A percentile compares a stretch with the other conserved stretches of the same genome.
phyloP scores from a whole-genome alignment of 2,329 filamentous ascomycete genomes.

The Beauveria varroae region DNA sequence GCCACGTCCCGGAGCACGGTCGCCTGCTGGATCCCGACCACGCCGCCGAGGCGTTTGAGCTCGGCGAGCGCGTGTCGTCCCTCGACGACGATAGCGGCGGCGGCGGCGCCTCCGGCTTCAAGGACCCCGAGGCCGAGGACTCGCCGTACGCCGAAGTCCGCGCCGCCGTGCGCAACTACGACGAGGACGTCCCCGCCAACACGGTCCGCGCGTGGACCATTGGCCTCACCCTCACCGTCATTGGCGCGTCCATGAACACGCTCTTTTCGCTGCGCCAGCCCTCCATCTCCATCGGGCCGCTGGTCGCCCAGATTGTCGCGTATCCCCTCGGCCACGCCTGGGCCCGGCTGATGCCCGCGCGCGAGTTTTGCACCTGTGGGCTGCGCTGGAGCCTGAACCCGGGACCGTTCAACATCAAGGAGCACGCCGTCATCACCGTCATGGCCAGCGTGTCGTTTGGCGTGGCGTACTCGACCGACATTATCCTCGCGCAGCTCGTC shows the following conservation, averaged over 20 bases:
- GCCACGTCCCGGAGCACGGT: constrained; percentile 46
- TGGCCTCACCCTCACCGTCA: constrained; percentile 46
- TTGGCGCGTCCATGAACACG: constrained; percentile 55
- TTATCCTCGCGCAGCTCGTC: constrained; percentile 61
- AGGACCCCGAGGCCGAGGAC: constrained; percentile 42
- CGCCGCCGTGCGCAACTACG: constrained; percentile 56
- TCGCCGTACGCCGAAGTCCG: constrained; percentile 61
- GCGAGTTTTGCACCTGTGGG: constrained; percentile 45
- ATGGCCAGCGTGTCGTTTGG: constrained; percentile 67
- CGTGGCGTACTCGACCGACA: constrained; percentile 66
- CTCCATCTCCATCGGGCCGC: constrained; percentile 51
- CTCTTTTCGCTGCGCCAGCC: constrained; percentile 56
- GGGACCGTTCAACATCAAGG: constrained; percentile 63
- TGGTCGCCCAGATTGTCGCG: constrained; percentile 57
- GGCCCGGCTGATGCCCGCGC: constrained; percentile 47
- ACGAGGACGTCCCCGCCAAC: constrained; percentile 58
- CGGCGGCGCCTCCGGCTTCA: constrained; percentile 20
- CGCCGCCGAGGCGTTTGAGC: constrained; percentile 19
- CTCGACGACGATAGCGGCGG: constrained; percentile 17
- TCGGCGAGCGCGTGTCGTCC: constrained; percentile 2
- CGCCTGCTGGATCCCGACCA: constrained; percentile 48
- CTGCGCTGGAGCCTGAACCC: constrained; percentile 53
- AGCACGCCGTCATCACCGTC: constrained; percentile 60
- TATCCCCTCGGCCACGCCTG: constrained; percentile 57
- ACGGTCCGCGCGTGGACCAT: constrained; percentile 60